Evolutionary conservation across 139 green algal species (phyloP).

Genomic region (Nannochloris sp.): DNA sequence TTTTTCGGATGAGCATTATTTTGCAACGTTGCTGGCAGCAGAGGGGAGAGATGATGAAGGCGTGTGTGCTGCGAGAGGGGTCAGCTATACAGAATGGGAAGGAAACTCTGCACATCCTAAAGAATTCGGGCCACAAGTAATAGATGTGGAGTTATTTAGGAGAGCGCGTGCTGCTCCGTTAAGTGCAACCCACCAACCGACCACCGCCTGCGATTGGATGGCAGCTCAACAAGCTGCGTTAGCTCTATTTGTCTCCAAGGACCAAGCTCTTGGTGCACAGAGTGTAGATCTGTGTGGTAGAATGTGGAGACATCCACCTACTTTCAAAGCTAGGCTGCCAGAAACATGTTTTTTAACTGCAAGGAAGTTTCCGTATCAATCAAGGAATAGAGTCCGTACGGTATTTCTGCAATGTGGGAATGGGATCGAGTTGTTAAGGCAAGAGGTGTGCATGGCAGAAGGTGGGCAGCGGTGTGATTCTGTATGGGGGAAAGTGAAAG

Average conservation of each 20-base stretch:
- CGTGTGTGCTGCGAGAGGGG: neutral
- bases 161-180: neutral
- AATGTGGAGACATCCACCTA: neutral
- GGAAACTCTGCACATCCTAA: neutral
- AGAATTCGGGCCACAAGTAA: neutral
- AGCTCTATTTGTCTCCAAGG: neutral
- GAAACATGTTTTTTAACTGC: conserved; percentile 9
- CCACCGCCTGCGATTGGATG: neutral
- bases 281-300: neutral
- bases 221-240: neutral
- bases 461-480: neutral
- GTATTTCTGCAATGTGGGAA: neutral
- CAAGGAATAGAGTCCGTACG: neutral
- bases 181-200: neutral
- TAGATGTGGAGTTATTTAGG: neutral
- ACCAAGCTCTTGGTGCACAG: neutral
- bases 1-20: conserved; percentile 18
- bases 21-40: conserved; percentile 16
- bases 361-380: neutral
- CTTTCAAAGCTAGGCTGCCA: neutral
- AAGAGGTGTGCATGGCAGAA: conserved; percentile 2
- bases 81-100: conserved; percentile 1
- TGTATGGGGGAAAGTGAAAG: neutral
- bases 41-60: conserved; percentile 7
- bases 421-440: neutral